A percentile compares a stretch with the other conserved stretches of the same genome.
Conservation (phyloP, 2,329 filamentous ascomycete species). For the Aureobasidium namibiae region DNA sequence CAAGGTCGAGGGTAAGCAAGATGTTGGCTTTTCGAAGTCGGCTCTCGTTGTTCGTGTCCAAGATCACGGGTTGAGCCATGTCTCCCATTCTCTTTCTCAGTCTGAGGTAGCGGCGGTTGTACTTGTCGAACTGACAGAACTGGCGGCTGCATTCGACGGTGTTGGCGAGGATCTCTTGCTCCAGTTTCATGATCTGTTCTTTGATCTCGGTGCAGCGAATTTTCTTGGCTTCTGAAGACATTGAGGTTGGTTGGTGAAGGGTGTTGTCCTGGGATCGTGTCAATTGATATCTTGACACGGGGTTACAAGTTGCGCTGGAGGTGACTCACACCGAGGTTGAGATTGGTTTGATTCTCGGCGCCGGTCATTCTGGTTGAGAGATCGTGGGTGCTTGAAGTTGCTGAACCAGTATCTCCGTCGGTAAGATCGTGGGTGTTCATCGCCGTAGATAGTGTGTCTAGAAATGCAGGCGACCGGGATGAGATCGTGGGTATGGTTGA, state of each 20-base stretch:
- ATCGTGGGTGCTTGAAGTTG: no score
- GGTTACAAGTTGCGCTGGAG: no score
- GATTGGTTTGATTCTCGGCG: no score
- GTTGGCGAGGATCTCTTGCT: neutral
- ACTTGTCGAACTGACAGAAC: neutral
- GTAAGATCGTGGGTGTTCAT: neutral
- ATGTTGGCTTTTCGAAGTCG: neutral
- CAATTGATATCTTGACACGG: no score
- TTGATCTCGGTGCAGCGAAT: no score
- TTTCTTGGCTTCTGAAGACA: no score
- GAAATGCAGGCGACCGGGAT: neutral
- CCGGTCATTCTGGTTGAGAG: no score
- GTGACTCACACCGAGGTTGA: no score
- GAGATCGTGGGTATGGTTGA: neutral
- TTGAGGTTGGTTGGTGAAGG: no score
- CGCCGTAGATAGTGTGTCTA: neutral
- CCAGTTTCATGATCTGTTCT: neutral
- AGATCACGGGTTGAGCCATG: neutral
- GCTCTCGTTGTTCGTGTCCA: neutral
- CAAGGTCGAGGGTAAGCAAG: neutral
- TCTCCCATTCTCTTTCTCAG: neutral
- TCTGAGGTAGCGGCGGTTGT: neutral
- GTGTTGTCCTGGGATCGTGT: no score
- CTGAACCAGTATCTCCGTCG: no score
- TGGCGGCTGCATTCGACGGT: neutral